Evolutionary conservation across 2,329 filamentous ascomycete genomes (phyloP).

Genomic region (Ambrosiella cleistominuta): DNA sequence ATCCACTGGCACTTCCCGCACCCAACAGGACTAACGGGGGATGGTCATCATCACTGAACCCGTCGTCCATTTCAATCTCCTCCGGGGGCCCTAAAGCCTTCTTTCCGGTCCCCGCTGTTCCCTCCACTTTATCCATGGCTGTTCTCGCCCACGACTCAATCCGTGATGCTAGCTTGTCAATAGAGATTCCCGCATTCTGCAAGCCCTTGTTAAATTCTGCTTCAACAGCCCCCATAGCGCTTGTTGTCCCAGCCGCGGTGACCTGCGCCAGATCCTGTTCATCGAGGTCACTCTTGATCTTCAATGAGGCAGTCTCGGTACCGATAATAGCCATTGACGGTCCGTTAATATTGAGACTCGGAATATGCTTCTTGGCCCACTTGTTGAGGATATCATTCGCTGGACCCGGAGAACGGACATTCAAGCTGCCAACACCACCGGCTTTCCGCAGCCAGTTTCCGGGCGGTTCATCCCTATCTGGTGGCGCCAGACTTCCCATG

Average conservation of each 20-base stretch:
- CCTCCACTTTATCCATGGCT: conserved; percentile 42
- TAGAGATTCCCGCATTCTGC: conserved; percentile 29
- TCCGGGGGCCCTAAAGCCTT: conserved; percentile 29
- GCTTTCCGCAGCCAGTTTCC: conserved; percentile 59
- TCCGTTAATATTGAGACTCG: conserved; percentile 54
- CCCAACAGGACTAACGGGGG: conserved; percentile 10
- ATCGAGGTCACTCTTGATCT: conserved; percentile 29
- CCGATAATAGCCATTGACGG: conserved; percentile 50
- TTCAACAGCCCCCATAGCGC: conserved; percentile 12
- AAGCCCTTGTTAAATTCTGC: background rate
- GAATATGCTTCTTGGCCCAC: conserved; percentile 68
- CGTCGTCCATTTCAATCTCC: conserved; percentile 54
- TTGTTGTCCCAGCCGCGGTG: background rate
- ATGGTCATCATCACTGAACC: conserved; percentile 36
- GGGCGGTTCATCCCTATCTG: conserved; percentile 17
- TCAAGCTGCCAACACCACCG: conserved; percentile 74
- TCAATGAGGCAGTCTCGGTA: conserved; percentile 34
- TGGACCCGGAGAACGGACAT: conserved; percentile 58
- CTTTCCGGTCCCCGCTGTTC: conserved; percentile 12
- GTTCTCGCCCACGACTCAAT: conserved; percentile 84
- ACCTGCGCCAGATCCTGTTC: conserved; percentile 23
- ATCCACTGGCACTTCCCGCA: background rate
- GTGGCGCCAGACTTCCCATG: background rate
- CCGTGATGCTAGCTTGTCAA: conserved; percentile 73
- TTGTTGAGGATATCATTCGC: conserved; percentile 71